phyloP scores from a whole-genome alignment of 1,139 yeast species.

The Saccharomyces pastorianus region DNA sequence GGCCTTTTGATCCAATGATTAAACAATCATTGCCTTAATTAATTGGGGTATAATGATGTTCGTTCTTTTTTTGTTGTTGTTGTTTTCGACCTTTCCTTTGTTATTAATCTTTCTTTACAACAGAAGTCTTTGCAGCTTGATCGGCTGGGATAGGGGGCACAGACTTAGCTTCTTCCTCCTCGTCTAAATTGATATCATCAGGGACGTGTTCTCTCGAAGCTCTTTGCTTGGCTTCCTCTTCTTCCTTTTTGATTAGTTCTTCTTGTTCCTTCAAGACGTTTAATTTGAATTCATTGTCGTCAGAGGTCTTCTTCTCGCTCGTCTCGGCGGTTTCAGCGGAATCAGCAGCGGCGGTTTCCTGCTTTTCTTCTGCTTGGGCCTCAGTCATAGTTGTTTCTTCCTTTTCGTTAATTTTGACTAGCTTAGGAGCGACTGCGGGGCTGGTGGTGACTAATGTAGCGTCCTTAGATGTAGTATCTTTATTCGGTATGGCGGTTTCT shows the following conservation, averaged over 20 bases:
- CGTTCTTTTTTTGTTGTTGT: constrained; percentile 92
- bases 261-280: constrained; percentile 94
- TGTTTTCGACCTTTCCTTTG: constrained; percentile 59
- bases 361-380: constrained; percentile 2
- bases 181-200: constrained; percentile 76
- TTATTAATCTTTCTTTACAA: constrained; percentile 30
- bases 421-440: constrained; percentile 43
- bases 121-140: constrained; percentile 17
- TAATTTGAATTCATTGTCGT: constrained; percentile 66
- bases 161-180: constrained; percentile 39
- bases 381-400: background rate
- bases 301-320: constrained; percentile 14
- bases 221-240: constrained; percentile 63
- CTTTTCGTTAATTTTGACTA: background rate
- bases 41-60: constrained; percentile 29
- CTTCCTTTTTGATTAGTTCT: constrained; percentile 84
- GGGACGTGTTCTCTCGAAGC: constrained; percentile 62
- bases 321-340: constrained; percentile 4
- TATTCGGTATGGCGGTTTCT: constrained; percentile 28
- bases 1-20: too few relatives aligned
- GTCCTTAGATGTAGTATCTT: constrained; percentile 32
- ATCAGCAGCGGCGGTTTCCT: background rate
- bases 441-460: constrained; percentile 37
- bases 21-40: too few relatives aligned
- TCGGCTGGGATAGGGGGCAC: constrained; percentile 20